phyloP scores from a whole-genome alignment of 805 yeast genomes.

The Saturnispora serradocipensis region DNA sequence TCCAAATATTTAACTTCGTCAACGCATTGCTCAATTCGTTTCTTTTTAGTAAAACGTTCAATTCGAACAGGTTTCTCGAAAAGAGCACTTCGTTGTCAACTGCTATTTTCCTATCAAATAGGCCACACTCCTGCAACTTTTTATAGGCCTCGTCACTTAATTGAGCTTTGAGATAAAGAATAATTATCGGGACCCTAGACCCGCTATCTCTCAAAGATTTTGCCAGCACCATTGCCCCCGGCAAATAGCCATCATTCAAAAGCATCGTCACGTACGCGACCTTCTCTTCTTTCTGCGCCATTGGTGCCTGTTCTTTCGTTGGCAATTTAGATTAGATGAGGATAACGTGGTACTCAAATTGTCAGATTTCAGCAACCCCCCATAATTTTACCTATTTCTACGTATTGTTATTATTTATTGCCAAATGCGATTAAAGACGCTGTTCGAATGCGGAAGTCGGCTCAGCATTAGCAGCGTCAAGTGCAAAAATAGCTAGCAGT shows the following conservation, averaged over 20 bases:
- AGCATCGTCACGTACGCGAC: slow-evolving; percentile 28
- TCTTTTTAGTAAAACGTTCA: slow-evolving; percentile 20
- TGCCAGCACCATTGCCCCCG: slow-evolving; percentile 30
- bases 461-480: not conserved
- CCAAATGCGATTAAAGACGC: not conserved
- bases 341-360: not conserved
- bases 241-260: slow-evolving; percentile 28
- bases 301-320: not conserved
- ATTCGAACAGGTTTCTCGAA: slow-evolving; percentile 15
- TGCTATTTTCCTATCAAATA: slow-evolving; percentile 16
- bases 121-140: slow-evolving; percentile 9
- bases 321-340: not conserved
- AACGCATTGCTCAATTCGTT: slow-evolving; percentile 30
- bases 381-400: not conserved
- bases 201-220: slow-evolving; percentile 18
- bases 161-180: slow-evolving; percentile 14
- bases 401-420: not conserved
- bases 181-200: slow-evolving; percentile 17
- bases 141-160: slow-evolving; percentile 11
- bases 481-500: not conserved
- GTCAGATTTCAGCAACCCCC: not conserved
- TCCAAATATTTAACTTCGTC: slow-evolving; percentile 53
- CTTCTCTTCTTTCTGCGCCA: not conserved
- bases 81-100: slow-evolving; percentile 18
- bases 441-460: not conserved